Conservation (phyloP, 192 early-diverging fungal species). For the Umbelopsis sp. region DNA sequence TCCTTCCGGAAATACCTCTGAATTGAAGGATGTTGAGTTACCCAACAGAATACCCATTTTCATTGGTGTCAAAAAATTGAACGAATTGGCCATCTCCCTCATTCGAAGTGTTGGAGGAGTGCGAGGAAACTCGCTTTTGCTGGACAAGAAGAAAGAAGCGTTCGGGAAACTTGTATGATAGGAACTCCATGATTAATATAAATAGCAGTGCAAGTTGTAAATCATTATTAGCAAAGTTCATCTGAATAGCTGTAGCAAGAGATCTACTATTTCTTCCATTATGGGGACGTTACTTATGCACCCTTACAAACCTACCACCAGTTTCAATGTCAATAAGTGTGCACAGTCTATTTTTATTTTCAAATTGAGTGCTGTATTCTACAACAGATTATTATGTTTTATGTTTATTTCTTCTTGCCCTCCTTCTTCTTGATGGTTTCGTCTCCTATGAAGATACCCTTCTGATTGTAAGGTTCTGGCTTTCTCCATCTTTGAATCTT, state of each 20-base stretch:
- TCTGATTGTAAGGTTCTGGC: constrained; percentile 99
- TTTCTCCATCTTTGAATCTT: constrained; percentile 87
- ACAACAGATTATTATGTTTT: not conserved
- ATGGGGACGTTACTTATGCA: no score
- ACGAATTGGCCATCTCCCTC: constrained; percentile 13
- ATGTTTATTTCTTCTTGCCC: constrained; percentile 86
- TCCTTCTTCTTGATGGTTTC: constrained; percentile 99
- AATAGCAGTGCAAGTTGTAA: no score
- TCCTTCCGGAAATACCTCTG: not conserved
- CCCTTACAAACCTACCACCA: no score
- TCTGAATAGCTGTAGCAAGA: no score
- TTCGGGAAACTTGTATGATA: constrained; percentile 24
- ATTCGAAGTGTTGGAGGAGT: constrained; percentile 28
- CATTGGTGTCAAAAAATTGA: constrained; percentile 27
- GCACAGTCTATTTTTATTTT: not conserved
- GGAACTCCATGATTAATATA: not conserved
- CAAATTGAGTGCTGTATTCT: not conserved
- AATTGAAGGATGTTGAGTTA: constrained; percentile 11
- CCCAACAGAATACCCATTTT: constrained; percentile 30
- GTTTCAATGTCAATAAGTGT: no score
- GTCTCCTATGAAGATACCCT: constrained; percentile 97
- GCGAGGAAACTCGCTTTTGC: constrained; percentile 28
- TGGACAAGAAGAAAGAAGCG: constrained; percentile 28
- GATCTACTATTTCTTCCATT: no score
- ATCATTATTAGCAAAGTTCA: no score